Conservation (phyloP, 2,329 filamentous ascomycete species). For the Sclerotinia sclerotiorum region DNA sequence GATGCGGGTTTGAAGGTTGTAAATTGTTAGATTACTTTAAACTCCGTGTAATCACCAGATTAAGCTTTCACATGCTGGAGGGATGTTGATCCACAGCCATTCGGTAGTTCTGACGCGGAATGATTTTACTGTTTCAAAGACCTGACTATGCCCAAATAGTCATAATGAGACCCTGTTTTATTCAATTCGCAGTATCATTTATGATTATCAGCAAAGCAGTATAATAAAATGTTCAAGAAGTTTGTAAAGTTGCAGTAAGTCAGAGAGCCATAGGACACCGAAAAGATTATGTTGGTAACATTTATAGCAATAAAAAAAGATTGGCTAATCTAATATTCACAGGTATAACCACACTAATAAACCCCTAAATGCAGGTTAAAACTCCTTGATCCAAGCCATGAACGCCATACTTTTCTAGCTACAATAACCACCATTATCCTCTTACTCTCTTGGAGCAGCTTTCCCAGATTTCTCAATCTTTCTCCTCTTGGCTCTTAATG, state of each 20-base stretch:
- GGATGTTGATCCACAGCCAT: constrained; percentile 13
- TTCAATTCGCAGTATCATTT: neutral
- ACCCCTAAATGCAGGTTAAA: constrained; percentile 22
- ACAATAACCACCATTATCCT: constrained; percentile 11
- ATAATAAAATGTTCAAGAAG: neutral
- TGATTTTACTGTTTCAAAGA: constrained; percentile 9
- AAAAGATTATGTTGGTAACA: neutral
- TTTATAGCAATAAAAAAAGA: constrained; percentile 12
- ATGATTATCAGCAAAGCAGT: neutral
- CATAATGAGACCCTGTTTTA: constrained; percentile 7
- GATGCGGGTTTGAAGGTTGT: neutral
- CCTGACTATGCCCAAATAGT: constrained; percentile 8
- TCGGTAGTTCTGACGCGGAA: constrained; percentile 13
- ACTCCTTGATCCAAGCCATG: constrained; percentile 22
- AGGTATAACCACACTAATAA: constrained; percentile 17
- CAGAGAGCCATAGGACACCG: neutral
- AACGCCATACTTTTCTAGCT: constrained; percentile 34
- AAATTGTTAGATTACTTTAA: neutral
- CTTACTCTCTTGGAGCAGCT: constrained; percentile 31
- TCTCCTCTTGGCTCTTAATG: constrained; percentile 83
- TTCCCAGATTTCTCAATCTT: constrained; percentile 67
- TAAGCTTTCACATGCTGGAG: constrained; percentile 15
- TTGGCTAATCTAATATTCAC: constrained; percentile 20
- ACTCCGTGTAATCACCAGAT: constrained; percentile 9
- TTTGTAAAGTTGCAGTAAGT: neutral